Base-by-base conservation (phyloP, 495 filamentous ascomycete genomes). In the Aspergillus campestris region DNA sequence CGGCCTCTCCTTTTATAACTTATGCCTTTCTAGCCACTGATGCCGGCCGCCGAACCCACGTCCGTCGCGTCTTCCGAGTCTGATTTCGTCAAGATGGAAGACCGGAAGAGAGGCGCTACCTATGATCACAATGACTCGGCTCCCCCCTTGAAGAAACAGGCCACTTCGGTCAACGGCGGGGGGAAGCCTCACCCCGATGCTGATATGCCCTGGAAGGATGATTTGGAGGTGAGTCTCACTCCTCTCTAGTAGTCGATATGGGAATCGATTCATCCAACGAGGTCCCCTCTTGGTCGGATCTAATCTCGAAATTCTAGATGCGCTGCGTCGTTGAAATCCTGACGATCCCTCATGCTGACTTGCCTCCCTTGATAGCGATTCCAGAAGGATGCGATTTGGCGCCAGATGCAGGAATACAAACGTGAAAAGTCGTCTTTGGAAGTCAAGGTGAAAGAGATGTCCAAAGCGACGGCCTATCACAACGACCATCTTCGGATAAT, bases 361-460 rank as follows among this genome's bases (percentile, higher is more conserved):
- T 24, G 18, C 18, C 18, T 42, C 41, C 39, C 36, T 43, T 39
- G 39, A 62, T 61, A 98, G 92, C 80, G 83, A 53, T 96, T 87
- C 59, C 89, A 95, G 70, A 98, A 98, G 65, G 92, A 95, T 74
- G 92, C 92, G 47, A 96, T 98, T 58, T 82, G 86, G 60, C 87
- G 92, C 28, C 91, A 96, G 59, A 95, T 98, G 91, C 82, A 85
- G 55, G 94, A 97, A 62, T 95, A 89, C 61, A 96, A 95, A 65
- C 78, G 94, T 38, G 88, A 96, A 58, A 87, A 86, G 61, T 72
- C 72, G 30, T 81, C 79, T 12, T 64, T 95, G 38, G 91, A 96
- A 64, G 62, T 73, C 33, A 84, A 83, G 53, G 65, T 92, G 40
- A 82, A 78, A 50, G 84, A 91, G 42, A 71, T 89, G 47, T 74